A percentile compares a stretch with the other conserved stretches of the same genome.
These are phyloP conservation scores for Sclerotinia minor DNA, from an alignment of 2,329 filamentous ascomycete species.

Conservation along the genomic window DNA sequence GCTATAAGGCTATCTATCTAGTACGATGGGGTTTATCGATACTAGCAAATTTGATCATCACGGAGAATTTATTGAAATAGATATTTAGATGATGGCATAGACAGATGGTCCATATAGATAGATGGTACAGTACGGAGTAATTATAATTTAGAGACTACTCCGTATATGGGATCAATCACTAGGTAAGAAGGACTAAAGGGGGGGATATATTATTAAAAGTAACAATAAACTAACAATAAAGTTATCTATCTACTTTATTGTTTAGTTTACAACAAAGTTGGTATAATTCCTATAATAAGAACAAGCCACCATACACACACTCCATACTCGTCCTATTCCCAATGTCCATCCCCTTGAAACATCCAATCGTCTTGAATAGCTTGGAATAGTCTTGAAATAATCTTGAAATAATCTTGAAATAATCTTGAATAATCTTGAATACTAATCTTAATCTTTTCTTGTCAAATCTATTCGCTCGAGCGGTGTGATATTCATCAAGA, in stretches of 20 bases:
- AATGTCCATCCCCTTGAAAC: constrained; percentile 9
- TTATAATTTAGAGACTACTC: too few species aligned
- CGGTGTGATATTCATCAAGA: constrained; percentile 18
- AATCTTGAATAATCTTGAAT: too few species aligned
- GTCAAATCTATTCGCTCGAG: constrained; percentile 17
- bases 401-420: too few species aligned
- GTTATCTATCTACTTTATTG: too few species aligned
- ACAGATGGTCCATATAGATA: too few species aligned
- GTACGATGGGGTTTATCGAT: not conserved
- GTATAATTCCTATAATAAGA: constrained; percentile 14
- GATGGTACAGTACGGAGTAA: too few species aligned
- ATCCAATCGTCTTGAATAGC: constrained; percentile 14
- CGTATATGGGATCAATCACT: not conserved
- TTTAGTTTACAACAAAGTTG: not conserved
- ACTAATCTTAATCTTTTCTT: not conserved
- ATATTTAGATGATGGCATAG: not conserved
- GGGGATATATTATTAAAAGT: not conserved
- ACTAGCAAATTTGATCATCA: not conserved
- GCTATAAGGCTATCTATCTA: not conserved
- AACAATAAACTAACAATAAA: not conserved
- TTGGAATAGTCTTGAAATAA: not conserved
- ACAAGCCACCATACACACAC: constrained; percentile 6
- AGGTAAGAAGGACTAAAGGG: not conserved
- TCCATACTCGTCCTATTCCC: not conserved
- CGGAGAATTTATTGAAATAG: not conserved